Evolutionary conservation across 345 rosid genomes (phyloP).

Genomic region (Kandelia obovata): DNA sequence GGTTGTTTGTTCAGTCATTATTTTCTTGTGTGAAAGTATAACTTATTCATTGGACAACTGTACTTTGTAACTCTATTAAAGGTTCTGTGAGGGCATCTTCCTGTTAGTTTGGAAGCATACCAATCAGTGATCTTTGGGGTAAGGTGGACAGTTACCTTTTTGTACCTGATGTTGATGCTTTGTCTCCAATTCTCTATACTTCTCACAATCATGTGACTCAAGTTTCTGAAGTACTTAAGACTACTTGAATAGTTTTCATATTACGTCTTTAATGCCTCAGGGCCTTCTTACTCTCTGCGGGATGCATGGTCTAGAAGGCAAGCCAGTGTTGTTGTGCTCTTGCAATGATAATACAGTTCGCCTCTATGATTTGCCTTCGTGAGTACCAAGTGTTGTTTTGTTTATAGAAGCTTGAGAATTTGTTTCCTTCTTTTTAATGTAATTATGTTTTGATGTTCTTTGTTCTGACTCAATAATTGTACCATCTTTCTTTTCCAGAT

Average conservation of each 20-base stretch:
- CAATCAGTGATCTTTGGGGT: too few species aligned
- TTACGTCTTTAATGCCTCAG: conserved; percentile 5
- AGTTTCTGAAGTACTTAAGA: not conserved
- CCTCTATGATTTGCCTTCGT: conserved; percentile 87
- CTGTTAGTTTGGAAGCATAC: too few species aligned
- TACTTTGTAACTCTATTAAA: too few species aligned
- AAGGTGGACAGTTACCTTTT: too few species aligned
- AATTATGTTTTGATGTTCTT: not conserved
- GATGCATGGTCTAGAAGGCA: conserved; percentile 17
- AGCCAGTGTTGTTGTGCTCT: conserved; percentile 25
- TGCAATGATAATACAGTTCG: conserved; percentile 17
- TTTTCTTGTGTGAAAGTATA: too few species aligned
- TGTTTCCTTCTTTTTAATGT: not conserved
- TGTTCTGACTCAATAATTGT: not conserved
- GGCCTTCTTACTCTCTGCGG: conserved; percentile 14
- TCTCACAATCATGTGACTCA: not conserved
- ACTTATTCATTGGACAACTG: too few species aligned
- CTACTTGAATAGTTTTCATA: not conserved
- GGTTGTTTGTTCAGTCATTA: too few species aligned
- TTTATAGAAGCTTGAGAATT: not conserved
- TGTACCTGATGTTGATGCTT: too few species aligned
- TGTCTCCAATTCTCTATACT: too few species aligned
- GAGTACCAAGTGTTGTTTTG: conserved; percentile 30
- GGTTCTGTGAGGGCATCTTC: too few species aligned
- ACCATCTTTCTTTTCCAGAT: conserved; percentile 37